Evolutionary conservation across 78 protist genomes (phyloP), one percentile per base, ranked within the genome.

Genomic region (Cyanophora paradoxa): DNA sequence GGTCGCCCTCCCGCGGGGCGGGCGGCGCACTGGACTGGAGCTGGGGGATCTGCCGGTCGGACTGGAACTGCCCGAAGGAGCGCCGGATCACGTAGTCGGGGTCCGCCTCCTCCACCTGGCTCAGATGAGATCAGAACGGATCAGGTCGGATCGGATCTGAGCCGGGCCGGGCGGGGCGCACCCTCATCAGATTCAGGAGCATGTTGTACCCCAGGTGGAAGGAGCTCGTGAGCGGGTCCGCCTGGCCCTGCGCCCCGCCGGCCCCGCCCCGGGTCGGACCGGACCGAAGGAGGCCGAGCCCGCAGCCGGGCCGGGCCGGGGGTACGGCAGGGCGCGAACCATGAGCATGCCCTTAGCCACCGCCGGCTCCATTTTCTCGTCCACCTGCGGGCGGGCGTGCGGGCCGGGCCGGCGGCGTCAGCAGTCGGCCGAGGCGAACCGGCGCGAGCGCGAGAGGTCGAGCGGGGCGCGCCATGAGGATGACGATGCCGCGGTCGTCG

Each of bases 191-290:
- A 41, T 59, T 57, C 30, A 58, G 42, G 28, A 58, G 61, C 56
- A 34, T 42, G 74, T 87, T 83, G 87, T 87, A 93, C 24, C 80
- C 81, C 52, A 95, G 74, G 74, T 89, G 88, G 76, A 96, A 96
- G 26, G 93, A 40, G 34, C 77, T 34, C 44, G 72, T 88, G 48
- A 96, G 86, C 33, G 86, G 75, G 48, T 88, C 91, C 1, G 96
- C 82, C 22, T 76, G 72, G 24, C 99, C 98, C 50, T 41, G 0
- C 44, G n/a, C 77, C 40, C 68, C 22, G 40, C 61, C 36, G 56
- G 42, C n/a, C n/a, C n/a, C n/a, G n/a, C n/a, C n/a, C n/a, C n/a
- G n/a, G n/a, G n/a, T n/a, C n/a, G n/a, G n/a, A n/a, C n/a, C n/a
- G n/a, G n/a, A n/a, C n/a, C n/a, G n/a, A n/a, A n/a, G n/a, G n/a